These are phyloP conservation scores for Neofusicoccum sp. DNA, from an alignment of 2,329 filamentous ascomycete species.

Conservation along the genomic window DNA sequence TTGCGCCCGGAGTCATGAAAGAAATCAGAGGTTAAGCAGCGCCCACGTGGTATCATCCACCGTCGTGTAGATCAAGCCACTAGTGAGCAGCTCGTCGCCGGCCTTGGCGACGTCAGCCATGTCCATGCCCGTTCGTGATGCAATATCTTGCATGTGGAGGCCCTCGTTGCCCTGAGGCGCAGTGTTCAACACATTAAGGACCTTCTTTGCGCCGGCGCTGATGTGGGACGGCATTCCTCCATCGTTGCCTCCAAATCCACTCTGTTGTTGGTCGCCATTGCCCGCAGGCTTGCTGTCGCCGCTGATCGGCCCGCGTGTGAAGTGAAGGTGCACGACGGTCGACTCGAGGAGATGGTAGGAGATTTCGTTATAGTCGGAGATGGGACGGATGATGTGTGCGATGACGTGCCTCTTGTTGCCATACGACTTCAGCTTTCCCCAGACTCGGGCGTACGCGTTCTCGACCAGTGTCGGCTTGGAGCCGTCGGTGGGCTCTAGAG, in stretches of 20 bases:
- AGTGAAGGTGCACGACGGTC: conserved; percentile 83
- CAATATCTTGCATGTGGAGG: conserved; percentile 77
- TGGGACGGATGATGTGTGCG: conserved; percentile 76
- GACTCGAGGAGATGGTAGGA: conserved; percentile 90
- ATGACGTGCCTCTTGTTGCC: conserved; percentile 80
- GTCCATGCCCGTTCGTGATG: conserved; percentile 65
- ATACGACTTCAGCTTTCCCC: conserved; percentile 81
- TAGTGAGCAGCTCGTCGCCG: conserved; percentile 76
- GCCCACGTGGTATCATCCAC: conserved; percentile 93
- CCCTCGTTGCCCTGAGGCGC: conserved; percentile 78
- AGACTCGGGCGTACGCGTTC: conserved; percentile 83
- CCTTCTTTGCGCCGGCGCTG: conserved; percentile 61
- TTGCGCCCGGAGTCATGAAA: neutral
- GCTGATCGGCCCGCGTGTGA: conserved; percentile 67
- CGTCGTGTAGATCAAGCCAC: conserved; percentile 84
- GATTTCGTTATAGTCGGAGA: conserved; percentile 88
- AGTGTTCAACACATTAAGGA: conserved; percentile 71
- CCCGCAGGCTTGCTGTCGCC: conserved; percentile 41
- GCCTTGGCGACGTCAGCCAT: conserved; percentile 71
- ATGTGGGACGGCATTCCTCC: conserved; percentile 31
- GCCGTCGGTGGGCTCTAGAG: conserved; percentile 49
- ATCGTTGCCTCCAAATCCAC: conserved; percentile 4
- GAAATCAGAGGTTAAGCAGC: conserved; percentile 66
- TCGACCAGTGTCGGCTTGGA: conserved; percentile 63
- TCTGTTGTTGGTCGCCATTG: conserved; percentile 17